A percentile compares a stretch with the other conserved stretches of the same genome.
phyloP scores from a whole-genome alignment of 2,329 filamentous ascomycete species.

The Colletotrichum sp. region DNA sequence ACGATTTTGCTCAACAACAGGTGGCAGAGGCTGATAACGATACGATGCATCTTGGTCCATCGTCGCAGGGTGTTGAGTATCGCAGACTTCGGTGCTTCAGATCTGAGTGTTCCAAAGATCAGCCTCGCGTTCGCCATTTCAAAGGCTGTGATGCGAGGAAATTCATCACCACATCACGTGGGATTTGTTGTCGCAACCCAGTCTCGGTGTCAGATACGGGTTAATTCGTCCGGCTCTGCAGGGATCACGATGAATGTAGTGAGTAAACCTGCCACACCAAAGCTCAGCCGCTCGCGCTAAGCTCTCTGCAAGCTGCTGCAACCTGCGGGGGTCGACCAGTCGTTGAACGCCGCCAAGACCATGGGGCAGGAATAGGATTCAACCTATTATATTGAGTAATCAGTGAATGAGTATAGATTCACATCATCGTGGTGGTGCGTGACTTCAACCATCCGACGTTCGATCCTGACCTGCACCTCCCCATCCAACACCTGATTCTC shows the following conservation, averaged over 20 bases:
- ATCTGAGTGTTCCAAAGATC: not conserved
- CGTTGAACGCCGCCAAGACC: not conserved
- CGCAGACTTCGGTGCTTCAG: not conserved
- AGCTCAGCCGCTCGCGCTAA: conserved; percentile 12
- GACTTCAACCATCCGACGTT: not conserved
- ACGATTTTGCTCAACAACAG: not conserved
- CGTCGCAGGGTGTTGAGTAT: not conserved
- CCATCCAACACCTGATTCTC: not conserved
- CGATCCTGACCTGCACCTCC: not conserved
- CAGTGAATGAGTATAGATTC: not conserved
- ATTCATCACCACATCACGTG: not conserved
- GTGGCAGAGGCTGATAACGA: conserved; percentile 16
- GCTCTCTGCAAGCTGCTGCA: not conserved
- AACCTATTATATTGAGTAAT: not conserved
- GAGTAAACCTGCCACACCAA: not conserved
- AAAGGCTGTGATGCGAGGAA: not conserved
- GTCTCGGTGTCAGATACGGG: not conserved
- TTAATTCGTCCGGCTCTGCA: not conserved
- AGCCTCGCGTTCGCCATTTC: not conserved
- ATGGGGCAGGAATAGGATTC: not conserved
- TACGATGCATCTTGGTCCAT: not conserved
- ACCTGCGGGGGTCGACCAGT: not conserved
- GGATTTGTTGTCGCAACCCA: not conserved
- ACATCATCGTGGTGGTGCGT: not conserved
- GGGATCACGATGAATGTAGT: not conserved